phyloP scores from a whole-genome alignment of 768 basidiomycete species.

The Lactifluus rugatus region DNA sequence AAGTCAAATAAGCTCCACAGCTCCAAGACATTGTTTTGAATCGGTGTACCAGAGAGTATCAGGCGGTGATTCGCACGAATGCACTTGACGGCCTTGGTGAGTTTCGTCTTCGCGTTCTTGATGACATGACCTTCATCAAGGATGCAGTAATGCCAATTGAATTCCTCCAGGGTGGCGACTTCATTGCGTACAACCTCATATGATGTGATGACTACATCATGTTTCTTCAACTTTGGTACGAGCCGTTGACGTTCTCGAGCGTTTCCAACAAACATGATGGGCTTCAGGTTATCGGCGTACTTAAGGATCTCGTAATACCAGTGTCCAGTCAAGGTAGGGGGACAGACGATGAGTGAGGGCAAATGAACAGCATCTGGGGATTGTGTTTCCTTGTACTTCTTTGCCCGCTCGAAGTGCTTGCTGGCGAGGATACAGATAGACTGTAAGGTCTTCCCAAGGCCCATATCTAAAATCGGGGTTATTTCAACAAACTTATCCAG shows the following conservation, averaged over 20 bases:
- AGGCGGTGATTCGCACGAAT: constrained; percentile 87
- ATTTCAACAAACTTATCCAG: background rate
- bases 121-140: constrained; percentile 98
- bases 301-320: constrained; percentile 98
- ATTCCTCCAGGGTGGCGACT: constrained; percentile 57
- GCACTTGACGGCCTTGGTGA: constrained; percentile 91
- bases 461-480: constrained; percentile 66
- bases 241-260: constrained; percentile 69
- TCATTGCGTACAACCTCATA: constrained; percentile 98
- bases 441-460: constrained; percentile 94
- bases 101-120: constrained; percentile 97
- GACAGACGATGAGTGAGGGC: constrained; percentile 91
- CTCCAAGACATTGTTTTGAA: constrained; percentile 98
- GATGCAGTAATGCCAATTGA: constrained; percentile 92
- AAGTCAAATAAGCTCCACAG: constrained; percentile 99
- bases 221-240: constrained; percentile 50
- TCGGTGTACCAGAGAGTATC: constrained; percentile 93
- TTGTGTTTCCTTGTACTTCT: constrained; percentile 52
- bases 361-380: constrained; percentile 75
- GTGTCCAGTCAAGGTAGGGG: constrained; percentile 94
- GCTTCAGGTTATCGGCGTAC: constrained; percentile 75
- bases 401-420: constrained; percentile 81
- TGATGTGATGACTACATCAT: constrained; percentile 93
- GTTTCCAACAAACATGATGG: constrained; percentile 83
- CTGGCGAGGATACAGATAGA: constrained; percentile 94